These are phyloP conservation scores for Babesia sp. DNA, from an alignment of 169 alveolate genomes.

Conservation along the genomic window DNA sequence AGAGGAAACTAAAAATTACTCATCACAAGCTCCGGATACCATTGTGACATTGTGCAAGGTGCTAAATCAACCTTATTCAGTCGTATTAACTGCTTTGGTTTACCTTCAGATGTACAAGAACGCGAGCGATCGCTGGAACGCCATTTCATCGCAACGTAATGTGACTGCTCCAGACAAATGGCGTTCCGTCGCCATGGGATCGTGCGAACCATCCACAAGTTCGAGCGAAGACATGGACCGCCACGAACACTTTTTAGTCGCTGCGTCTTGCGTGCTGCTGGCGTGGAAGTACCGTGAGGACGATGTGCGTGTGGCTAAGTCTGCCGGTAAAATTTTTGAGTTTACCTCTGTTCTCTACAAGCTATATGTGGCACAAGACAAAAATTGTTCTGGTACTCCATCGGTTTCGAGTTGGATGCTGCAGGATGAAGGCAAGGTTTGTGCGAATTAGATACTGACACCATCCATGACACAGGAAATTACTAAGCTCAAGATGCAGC, in stretches of 20 bases:
- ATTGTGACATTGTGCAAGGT: conserved; percentile 30
- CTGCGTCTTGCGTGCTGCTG: conserved; percentile 60
- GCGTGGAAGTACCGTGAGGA: conserved; percentile 71
- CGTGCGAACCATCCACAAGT: neutral
- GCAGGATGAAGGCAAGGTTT: conserved; percentile 56
- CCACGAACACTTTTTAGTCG: conserved; percentile 54
- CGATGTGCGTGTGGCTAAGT: conserved; percentile 33
- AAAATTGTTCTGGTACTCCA: neutral
- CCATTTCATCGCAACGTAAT: neutral
- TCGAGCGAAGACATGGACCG: conserved; percentile 8
- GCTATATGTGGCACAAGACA: conserved; percentile 44
- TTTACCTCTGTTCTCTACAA: conserved; percentile 46
- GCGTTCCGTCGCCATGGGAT: neutral
- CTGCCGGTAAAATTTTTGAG: conserved; percentile 48
- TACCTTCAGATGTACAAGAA: conserved; percentile 62
- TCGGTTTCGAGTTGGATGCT: conserved; percentile 66
- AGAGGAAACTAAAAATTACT: neutral
- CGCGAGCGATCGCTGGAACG: conserved; percentile 45
- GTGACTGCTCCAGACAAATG: neutral
- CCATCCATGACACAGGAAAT: conserved; percentile 24
- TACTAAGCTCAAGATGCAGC: conserved; percentile 42
- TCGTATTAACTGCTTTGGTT: conserved; percentile 51
- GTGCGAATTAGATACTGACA: neutral
- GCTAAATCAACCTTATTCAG: conserved; percentile 32
- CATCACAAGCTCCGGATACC: conserved; percentile 37